phyloP scores from a whole-genome alignment of 495 filamentous ascomycete genomes.

The Hyaloscypha bicolor region DNA sequence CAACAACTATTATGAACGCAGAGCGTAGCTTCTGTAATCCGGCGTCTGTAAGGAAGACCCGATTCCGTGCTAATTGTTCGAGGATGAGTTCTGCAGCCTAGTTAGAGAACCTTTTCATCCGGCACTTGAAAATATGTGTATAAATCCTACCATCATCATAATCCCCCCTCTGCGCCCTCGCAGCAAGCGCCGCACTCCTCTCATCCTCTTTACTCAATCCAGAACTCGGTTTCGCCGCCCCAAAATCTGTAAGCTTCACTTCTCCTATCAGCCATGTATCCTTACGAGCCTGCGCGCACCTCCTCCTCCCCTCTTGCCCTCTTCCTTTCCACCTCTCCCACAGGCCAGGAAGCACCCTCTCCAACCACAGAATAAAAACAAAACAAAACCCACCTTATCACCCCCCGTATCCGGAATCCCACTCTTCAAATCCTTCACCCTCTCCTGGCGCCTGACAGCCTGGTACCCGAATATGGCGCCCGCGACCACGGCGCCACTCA shows the following conservation, averaged over 20 bases:
- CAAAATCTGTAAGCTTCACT: slow-evolving; percentile 75
- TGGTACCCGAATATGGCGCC: slow-evolving; percentile 73
- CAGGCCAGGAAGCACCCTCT: neutral
- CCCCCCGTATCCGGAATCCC: slow-evolving; percentile 59
- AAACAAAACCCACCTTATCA: slow-evolving; percentile 22
- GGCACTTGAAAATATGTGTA: neutral
- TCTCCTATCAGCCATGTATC: slow-evolving; percentile 26
- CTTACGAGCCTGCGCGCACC: neutral
- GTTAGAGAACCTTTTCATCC: slow-evolving; percentile 12
- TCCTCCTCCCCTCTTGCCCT: neutral
- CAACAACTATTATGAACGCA: slow-evolving; percentile 86
- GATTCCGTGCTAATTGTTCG: slow-evolving; percentile 94
- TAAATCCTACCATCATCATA: slow-evolving; percentile 75
- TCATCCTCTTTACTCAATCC: slow-evolving; percentile 73
- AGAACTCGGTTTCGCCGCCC: slow-evolving; percentile 58
- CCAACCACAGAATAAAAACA: slow-evolving; percentile 5
- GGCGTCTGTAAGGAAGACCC: slow-evolving; percentile 83
- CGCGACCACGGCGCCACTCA: slow-evolving; percentile 76
- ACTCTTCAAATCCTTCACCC: slow-evolving; percentile 67
- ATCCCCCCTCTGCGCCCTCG: slow-evolving; percentile 80
- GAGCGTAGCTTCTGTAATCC: slow-evolving; percentile 78
- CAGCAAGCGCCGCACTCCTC: slow-evolving; percentile 72
- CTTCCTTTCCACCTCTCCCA: neutral
- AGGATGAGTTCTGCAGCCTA: slow-evolving; percentile 73
- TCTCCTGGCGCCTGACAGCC: slow-evolving; percentile 60